phyloP scores from a whole-genome alignment of 2,329 filamentous ascomycete genomes.

The Pleoardoris graminearum region DNA sequence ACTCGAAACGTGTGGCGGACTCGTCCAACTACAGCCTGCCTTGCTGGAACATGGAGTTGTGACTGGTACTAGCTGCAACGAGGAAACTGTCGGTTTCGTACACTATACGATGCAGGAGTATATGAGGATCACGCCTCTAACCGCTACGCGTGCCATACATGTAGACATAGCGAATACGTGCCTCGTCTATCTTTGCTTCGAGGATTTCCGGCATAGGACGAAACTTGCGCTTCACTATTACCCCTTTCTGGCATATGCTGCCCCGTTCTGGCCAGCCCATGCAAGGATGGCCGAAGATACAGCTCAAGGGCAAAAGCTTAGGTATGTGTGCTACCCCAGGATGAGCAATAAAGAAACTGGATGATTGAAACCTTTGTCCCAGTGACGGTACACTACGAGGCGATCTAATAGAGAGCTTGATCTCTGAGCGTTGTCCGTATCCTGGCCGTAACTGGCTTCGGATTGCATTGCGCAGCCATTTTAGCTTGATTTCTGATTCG shows the following conservation, averaged over 20 bases:
- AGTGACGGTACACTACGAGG: no score
- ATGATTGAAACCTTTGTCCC: no score
- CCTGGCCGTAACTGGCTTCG: no score
- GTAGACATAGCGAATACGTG: slow-evolving; percentile 5
- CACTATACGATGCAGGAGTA: slow-evolving; percentile 7
- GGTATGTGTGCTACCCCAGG: no score
- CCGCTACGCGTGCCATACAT: no score
- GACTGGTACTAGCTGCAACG: background rate
- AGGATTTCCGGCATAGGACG: background rate
- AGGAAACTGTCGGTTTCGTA: slow-evolving; percentile 3
- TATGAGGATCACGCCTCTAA: background rate
- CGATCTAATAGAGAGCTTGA: no score
- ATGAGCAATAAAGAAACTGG: no score
- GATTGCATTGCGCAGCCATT: no score
- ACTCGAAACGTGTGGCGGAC: slow-evolving; percentile 6
- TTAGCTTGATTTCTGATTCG: no score
- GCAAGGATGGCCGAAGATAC: background rate
- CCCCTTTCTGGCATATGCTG: slow-evolving; percentile 2
- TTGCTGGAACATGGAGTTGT: background rate
- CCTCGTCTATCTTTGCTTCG: slow-evolving; percentile 1
- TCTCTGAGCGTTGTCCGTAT: no score
- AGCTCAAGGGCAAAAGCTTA: no score
- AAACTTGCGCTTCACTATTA: background rate
- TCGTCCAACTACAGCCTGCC: slow-evolving; percentile 3
- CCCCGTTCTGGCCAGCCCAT: slow-evolving; percentile 1